Base-by-base conservation (phyloP, 768 basidiomycete species). In the Tulasnella sp. region DNA sequence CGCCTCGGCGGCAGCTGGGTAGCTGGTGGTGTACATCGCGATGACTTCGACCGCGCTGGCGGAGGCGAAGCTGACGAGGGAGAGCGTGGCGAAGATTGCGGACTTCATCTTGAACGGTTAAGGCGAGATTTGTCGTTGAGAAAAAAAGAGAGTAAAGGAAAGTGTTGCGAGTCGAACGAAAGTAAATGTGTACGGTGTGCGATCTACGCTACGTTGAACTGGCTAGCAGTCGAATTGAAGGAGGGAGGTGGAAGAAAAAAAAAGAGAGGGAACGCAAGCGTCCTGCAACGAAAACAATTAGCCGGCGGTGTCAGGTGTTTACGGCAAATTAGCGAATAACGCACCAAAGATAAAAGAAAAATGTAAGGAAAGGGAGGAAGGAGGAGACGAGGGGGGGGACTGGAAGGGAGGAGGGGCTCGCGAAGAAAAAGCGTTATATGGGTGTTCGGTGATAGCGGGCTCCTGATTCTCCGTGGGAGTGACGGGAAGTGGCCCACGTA, bases 31-130 rank as follows among this genome's bases (percentile, higher is more conserved):
- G 58, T 46, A 44, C 62, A 79, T 75, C 18, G 34, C 16, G 18
- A 76, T 74, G 40, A 75, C 80, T 10, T 71, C 88, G 82, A 88
- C 83, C 76, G 83, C 85, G 83, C 92, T 91, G 72, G 91, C 91
- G 81, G 87, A 86, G 82, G 89, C 90, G 58, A 87, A 88, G 84
- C 88, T 86, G 78, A 87, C 88, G 82, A 93, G 87, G 82, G 89
- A 88, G 83, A 92, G 87, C 85, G 88, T 88, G 81, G 92, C 84
- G 83, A 90, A 83, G 78, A 90, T 86, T 83, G 91, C 90, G 86
- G 90, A 90, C 90, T 93, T 92, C 83, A 87, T 89, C 84, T 87
- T 87, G 85, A 87, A 14, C 8, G 56, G 87, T 87, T 77, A 79
- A 82, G 82, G 85, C 82, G 83, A 85, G 14, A 83, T 85, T 85